These are phyloP conservation scores for Hymenoscyphus occultus DNA, from an alignment of 2,329 filamentous ascomycete genomes.

Conservation along the genomic window DNA sequence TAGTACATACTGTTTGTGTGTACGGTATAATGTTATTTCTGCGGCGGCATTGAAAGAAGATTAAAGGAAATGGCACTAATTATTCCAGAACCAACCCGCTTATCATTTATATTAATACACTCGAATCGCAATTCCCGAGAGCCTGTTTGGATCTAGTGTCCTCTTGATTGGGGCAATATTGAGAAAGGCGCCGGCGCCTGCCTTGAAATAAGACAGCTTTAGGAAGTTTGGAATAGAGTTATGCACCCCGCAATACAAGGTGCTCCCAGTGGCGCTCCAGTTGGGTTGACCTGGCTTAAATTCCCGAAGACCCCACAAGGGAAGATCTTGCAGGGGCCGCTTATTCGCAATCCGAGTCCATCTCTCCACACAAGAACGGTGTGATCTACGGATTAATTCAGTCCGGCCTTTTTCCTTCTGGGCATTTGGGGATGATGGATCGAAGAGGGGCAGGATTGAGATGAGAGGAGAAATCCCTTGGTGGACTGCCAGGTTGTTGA, in stretches of 20 bases:
- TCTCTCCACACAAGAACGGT: background rate
- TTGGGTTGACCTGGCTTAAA: background rate
- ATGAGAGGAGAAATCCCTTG: slow-evolving; percentile 1
- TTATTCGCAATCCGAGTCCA: background rate
- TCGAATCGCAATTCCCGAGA: too few species aligned
- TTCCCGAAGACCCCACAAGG: background rate
- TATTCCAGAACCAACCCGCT: too few species aligned
- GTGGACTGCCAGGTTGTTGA: background rate
- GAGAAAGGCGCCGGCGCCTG: background rate
- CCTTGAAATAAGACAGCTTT: background rate
- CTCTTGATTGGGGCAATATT: background rate
- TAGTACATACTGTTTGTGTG: too few species aligned
- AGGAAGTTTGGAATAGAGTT: background rate
- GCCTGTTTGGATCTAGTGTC: too few species aligned
- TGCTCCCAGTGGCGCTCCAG: background rate
- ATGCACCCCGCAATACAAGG: background rate
- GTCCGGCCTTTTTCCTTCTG: background rate
- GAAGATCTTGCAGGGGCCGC: background rate
- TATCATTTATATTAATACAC: too few species aligned
- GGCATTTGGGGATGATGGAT: background rate
- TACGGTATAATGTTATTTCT: too few species aligned
- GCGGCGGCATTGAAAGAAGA: too few species aligned
- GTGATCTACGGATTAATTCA: background rate
- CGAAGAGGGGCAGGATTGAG: background rate
- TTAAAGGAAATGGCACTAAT: too few species aligned